phyloP scores from a whole-genome alignment of 2,329 filamentous ascomycete genomes.

The Xylariaceae sp. region DNA sequence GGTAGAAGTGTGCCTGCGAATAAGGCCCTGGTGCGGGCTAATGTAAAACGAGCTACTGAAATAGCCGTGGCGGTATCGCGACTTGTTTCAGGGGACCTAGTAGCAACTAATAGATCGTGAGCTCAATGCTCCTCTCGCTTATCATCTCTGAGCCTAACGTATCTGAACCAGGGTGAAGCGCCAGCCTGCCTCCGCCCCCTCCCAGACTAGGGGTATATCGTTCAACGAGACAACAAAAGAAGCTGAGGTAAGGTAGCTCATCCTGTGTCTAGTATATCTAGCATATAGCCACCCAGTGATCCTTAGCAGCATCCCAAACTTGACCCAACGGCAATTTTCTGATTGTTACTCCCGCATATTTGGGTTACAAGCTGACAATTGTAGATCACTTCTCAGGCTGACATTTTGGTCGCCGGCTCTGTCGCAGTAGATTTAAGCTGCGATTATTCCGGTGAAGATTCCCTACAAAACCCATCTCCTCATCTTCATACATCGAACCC shows the following conservation, averaged over 20 bases:
- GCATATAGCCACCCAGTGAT: background rate
- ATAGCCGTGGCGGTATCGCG: slow-evolving; percentile 57
- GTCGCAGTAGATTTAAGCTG: slow-evolving; percentile 87
- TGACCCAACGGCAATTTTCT: background rate
- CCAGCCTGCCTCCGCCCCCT: slow-evolving; percentile 9
- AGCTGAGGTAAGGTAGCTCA: slow-evolving; percentile 27
- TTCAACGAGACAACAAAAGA: slow-evolving; percentile 13
- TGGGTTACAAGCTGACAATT: slow-evolving; percentile 19
- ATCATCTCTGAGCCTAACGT: slow-evolving; percentile 23
- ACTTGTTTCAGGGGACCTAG: slow-evolving; percentile 40
- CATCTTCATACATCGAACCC: slow-evolving; percentile 83
- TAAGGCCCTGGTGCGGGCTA: slow-evolving; percentile 59
- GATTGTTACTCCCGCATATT: background rate
- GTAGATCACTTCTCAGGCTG: slow-evolving; percentile 42
- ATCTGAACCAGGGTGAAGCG: slow-evolving; percentile 27
- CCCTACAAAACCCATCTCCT: slow-evolving; percentile 42
- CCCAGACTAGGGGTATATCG: slow-evolving; percentile 11
- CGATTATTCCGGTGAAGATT: slow-evolving; percentile 59
- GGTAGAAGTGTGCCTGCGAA: slow-evolving; percentile 76
- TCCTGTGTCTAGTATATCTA: background rate
- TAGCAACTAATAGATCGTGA: slow-evolving; percentile 34
- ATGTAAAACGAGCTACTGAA: slow-evolving; percentile 58
- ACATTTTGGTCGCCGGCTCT: slow-evolving; percentile 88
- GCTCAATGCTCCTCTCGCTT: slow-evolving; percentile 26
- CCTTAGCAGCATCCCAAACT: background rate